A percentile compares a stretch with the other conserved stretches of the same genome.
Evolutionary conservation across 306 rosid genomes (phyloP).

Genomic region (Potentilla sterilis): DNA sequence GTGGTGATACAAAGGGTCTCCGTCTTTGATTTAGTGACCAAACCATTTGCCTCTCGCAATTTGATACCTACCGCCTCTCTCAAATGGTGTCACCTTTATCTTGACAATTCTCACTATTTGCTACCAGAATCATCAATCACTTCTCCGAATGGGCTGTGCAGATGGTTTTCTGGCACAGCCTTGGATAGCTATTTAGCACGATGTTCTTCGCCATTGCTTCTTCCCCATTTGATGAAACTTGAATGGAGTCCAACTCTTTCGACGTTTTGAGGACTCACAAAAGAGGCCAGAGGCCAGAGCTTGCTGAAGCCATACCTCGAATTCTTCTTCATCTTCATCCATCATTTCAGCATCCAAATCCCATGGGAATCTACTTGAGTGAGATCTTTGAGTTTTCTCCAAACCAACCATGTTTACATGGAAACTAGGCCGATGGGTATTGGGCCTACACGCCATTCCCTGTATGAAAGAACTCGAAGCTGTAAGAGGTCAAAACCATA

Average conservation of each 20-base stretch:
- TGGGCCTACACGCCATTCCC: slow-evolving; percentile 99
- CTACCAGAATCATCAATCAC: slow-evolving; percentile 13
- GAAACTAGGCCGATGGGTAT: slow-evolving; percentile 94
- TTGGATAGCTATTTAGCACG: slow-evolving; percentile 49
- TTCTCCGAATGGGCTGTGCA: not conserved
- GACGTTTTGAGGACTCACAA: slow-evolving; percentile 81
- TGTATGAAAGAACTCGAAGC: slow-evolving; percentile 31
- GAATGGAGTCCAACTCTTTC: slow-evolving; percentile 99
- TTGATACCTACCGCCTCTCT: slow-evolving; percentile 19
- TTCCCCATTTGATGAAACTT: slow-evolving; percentile 77
- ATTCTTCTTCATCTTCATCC: slow-evolving; percentile 93
- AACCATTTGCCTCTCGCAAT: slow-evolving; percentile 15
- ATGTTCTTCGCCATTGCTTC: slow-evolving; percentile 93
- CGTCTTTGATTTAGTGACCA: slow-evolving; percentile 12
- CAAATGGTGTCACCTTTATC: slow-evolving; percentile 23
- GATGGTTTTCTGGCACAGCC: slow-evolving; percentile 27
- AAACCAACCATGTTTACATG: slow-evolving; percentile 97
- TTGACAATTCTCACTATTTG: slow-evolving; percentile 23
- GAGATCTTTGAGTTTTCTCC: slow-evolving; percentile 78
- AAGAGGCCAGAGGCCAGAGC: slow-evolving; percentile 93
- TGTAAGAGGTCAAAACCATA: slow-evolving; percentile 5
- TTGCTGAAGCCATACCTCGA: slow-evolving; percentile 93
- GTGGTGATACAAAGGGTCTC: slow-evolving; percentile 18
- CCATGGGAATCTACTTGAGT: slow-evolving; percentile 89
- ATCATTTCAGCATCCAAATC: slow-evolving; percentile 94